phyloP scores from a whole-genome alignment of 78 protist genomes.

The Cavenderia fasciculata region DNA sequence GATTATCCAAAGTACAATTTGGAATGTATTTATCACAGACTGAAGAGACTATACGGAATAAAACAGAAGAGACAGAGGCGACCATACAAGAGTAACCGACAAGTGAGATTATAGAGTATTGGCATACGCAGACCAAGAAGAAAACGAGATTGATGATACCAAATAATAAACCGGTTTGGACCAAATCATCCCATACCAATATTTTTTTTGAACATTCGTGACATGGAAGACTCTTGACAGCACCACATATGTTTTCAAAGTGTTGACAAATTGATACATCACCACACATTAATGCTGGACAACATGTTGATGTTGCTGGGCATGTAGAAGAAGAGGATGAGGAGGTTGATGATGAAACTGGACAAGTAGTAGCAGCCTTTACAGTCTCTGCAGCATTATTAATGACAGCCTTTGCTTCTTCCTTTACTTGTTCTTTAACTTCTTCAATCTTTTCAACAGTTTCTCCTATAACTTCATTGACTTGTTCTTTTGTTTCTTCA shows the following conservation, averaged over 20 bases:
- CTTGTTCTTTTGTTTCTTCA: constrained; percentile 36
- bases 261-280: constrained; percentile 49
- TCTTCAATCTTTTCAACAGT: constrained; percentile 11
- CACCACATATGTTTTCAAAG: constrained; percentile 4
- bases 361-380: too few relatives aligned
- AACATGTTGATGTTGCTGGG: too few relatives aligned
- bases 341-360: constrained; percentile 7
- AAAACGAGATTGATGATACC: constrained; percentile 47
- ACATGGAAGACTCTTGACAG: constrained; percentile 30
- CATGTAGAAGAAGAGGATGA: neutral
- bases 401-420: neutral
- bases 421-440: constrained; percentile 21
- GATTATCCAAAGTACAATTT: constrained; percentile 31
- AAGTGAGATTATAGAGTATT: constrained; percentile 35
- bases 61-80: constrained; percentile 8
- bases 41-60: constrained; percentile 18
- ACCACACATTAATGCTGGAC: constrained; percentile 54
- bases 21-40: constrained; percentile 29
- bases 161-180: constrained; percentile 53
- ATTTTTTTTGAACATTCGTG: constrained; percentile 29
- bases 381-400: too few relatives aligned
- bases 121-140: constrained; percentile 1
- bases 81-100: constrained; percentile 41
- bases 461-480: neutral
- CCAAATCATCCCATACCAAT: constrained; percentile 46